Conservation (phyloP, 1,284 basidiomycete genomes). For the Cystobasidium pallidum region DNA sequence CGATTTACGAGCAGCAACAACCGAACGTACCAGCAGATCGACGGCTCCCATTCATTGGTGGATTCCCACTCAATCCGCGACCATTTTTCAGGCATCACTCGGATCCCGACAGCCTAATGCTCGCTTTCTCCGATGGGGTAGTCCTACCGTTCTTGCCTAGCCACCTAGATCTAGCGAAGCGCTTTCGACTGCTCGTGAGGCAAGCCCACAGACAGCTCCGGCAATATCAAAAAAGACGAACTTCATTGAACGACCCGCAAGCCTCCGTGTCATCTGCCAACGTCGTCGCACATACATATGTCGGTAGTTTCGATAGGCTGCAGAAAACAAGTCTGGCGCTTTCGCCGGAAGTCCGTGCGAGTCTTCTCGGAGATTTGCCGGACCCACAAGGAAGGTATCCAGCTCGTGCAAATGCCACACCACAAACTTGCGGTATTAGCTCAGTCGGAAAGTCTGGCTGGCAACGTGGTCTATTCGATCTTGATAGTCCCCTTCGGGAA, state of each 20-base stretch:
- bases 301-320: slow-evolving; percentile 18
- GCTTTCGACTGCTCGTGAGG: slow-evolving; percentile 28
- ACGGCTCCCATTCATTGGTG: slow-evolving; percentile 18
- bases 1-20: slow-evolving; percentile 11
- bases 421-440: slow-evolving; percentile 27
- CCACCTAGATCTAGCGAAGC: slow-evolving; percentile 13
- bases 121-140: slow-evolving; percentile 33
- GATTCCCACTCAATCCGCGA: slow-evolving; percentile 34
- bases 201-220: slow-evolving; percentile 24
- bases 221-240: slow-evolving; percentile 17
- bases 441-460: slow-evolving; percentile 20
- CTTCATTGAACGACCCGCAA: neutral
- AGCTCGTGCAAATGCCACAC: slow-evolving; percentile 8
- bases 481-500: neutral
- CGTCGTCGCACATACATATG: slow-evolving; percentile 6
- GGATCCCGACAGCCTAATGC: slow-evolving; percentile 31
- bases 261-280: slow-evolving; percentile 2
- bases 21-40: neutral
- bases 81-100: slow-evolving; percentile 29
- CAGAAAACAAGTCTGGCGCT: neutral
- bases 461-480: slow-evolving; percentile 8
- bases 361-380: neutral
- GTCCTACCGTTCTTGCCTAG: slow-evolving; percentile 26
- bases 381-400: slow-evolving; percentile 1
- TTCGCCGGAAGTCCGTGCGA: neutral